Evolutionary conservation across 2,329 filamentous ascomycete species (phyloP).

Genomic region (Trichoderma breve): DNA sequence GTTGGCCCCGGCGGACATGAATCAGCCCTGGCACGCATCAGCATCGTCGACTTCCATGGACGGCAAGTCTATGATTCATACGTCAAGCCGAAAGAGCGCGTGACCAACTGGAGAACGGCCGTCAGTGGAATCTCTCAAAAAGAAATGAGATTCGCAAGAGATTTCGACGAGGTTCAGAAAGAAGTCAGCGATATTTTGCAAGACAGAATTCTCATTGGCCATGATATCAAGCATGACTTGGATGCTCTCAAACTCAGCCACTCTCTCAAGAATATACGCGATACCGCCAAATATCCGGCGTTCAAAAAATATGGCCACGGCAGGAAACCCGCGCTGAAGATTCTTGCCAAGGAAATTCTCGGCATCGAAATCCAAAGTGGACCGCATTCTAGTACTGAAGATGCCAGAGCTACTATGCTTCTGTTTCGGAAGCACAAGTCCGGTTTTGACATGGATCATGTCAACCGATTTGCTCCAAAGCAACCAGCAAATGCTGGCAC

Average conservation of each 20-base stretch:
- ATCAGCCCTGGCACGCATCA: constrained; percentile 81
- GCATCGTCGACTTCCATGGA: constrained; percentile 90
- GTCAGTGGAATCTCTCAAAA: constrained; percentile 78
- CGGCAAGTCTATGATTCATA: constrained; percentile 92
- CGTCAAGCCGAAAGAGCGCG: constrained; percentile 71
- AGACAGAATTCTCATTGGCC: constrained; percentile 74
- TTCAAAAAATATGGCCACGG: constrained; percentile 70
- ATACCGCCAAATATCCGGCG: constrained; percentile 74
- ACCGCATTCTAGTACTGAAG: constrained; percentile 66
- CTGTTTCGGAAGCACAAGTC: constrained; percentile 81
- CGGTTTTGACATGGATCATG: constrained; percentile 78
- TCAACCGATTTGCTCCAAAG: constrained; percentile 59
- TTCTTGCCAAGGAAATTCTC: constrained; percentile 56
- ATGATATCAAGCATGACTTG: constrained; percentile 78
- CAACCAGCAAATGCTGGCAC: constrained; percentile 18
- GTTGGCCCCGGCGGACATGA: constrained; percentile 67
- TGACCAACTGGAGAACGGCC: constrained; percentile 86
- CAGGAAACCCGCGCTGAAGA: constrained; percentile 64
- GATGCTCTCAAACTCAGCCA: constrained; percentile 75
- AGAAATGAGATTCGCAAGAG: constrained; percentile 67
- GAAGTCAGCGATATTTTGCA: constrained; percentile 67
- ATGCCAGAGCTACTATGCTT: constrained; percentile 87
- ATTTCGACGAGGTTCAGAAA: constrained; percentile 73
- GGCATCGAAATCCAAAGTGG: constrained; percentile 62
- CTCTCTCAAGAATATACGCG: constrained; percentile 72